phyloP scores from a whole-genome alignment of 495 filamentous ascomycete species.

The Neurospora sp. region DNA sequence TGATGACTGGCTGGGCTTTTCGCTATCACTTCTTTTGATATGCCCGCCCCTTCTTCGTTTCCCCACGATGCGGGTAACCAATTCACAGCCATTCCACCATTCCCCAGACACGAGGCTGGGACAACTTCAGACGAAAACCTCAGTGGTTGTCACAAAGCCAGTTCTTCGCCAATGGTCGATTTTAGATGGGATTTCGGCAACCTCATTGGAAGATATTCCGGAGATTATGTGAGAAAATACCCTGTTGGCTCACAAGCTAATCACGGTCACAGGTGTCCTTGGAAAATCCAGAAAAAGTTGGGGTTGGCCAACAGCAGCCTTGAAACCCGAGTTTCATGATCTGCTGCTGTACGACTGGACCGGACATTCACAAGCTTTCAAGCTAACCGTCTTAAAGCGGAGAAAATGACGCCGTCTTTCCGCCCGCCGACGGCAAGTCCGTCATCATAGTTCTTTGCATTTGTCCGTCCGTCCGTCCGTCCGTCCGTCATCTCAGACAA shows the following conservation, averaged over 20 bases:
- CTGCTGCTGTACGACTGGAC: background rate
- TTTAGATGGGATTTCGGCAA: background rate
- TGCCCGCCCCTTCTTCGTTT: background rate
- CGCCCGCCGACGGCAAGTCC: background rate
- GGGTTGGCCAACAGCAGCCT: background rate
- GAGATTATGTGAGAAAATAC: background rate
- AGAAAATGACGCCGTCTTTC: background rate
- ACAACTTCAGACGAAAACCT: background rate
- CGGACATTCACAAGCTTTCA: background rate
- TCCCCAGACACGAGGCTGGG: conserved; percentile 13
- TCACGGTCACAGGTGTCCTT: background rate
- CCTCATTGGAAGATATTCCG: conserved; percentile 18
- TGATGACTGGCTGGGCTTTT: conserved; percentile 10
- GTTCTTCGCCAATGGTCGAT: conserved; percentile 18
- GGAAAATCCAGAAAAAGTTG: background rate
- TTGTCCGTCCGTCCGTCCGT: background rate
- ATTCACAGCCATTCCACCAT: background rate
- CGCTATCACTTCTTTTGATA: background rate
- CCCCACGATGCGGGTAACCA: background rate
- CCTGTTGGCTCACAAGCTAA: background rate
- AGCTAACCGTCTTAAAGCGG: background rate
- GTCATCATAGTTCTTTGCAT: background rate
- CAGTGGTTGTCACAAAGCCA: conserved; percentile 8
- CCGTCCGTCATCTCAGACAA: background rate
- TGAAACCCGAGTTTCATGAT: background rate